phyloP scores from a whole-genome alignment of 2,329 filamentous ascomycete genomes.

The Harringtonia aguacate region DNA sequence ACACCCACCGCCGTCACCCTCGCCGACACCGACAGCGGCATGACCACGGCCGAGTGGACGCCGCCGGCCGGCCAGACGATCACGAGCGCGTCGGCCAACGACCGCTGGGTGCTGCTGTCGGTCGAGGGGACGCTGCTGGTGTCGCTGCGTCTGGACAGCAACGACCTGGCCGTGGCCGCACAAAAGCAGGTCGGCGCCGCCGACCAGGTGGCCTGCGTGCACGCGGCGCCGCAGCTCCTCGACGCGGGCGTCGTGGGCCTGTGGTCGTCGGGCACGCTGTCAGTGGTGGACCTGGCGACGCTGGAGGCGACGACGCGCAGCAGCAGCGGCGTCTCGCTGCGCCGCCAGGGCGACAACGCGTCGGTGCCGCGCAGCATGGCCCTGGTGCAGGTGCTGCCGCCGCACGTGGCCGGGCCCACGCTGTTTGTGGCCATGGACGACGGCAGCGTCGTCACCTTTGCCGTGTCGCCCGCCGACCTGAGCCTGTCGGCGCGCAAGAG shows the following conservation, averaged over 20 bases:
- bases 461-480: slow-evolving; percentile 50
- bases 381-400: slow-evolving; percentile 66
- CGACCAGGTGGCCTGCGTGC: slow-evolving; percentile 78
- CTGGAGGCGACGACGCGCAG: too few relatives aligned
- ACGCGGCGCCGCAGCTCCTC: slow-evolving; percentile 54
- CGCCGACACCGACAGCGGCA: slow-evolving; percentile 46
- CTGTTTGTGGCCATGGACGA: slow-evolving; percentile 88
- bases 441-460: slow-evolving; percentile 79
- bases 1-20: slow-evolving; percentile 54
- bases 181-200: slow-evolving; percentile 51
- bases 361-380: slow-evolving; percentile 77
- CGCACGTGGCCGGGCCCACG: slow-evolving; percentile 48
- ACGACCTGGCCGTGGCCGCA: slow-evolving; percentile 45
- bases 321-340: slow-evolving; percentile 49
- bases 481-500: slow-evolving; percentile 64
- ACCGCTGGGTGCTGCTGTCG: slow-evolving; percentile 59
- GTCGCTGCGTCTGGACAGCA: slow-evolving; percentile 51
- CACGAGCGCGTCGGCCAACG: slow-evolving; percentile 68
- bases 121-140: slow-evolving; percentile 64
- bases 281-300: slow-evolving; percentile 58
- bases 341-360: slow-evolving; percentile 50
- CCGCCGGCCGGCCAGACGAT: slow-evolving; percentile 45
- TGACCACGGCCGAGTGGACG: slow-evolving; percentile 48
- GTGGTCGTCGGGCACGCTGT: slow-evolving; percentile 74
- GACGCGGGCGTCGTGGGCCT: slow-evolving; percentile 73